Evolutionary conservation across 1,139 yeast species (phyloP), one percentile per base, ranked within the genome.

Genomic region (Oligophagozyma castellii): DNA sequence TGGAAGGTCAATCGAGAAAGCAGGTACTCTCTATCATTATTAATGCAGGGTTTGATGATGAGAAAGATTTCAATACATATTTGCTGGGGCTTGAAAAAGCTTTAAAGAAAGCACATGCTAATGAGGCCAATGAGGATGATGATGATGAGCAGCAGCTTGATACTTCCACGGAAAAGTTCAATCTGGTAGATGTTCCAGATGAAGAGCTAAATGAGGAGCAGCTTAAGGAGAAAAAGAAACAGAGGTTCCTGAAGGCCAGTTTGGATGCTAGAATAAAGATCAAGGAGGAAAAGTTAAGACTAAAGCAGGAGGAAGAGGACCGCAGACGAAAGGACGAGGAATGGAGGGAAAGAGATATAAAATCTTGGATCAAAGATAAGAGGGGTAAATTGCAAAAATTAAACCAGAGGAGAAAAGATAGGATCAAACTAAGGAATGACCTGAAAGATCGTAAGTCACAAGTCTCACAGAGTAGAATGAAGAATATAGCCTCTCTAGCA

Each of bases 381-480:
- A 63, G 94, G 37, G 56, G 57, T 10, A 69, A 71, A 46, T 62
- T 89, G 29, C 68, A 70, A 12, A 61, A 51, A 16, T 55, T 80
- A 7, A 63, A 80, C 16, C 62, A 67, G 26, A 62, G 58, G 30
- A 65, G 75, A 36, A 76, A 73, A 43, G 92, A 80, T 27, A 67
- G 83, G 37, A 61, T 68, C 31, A 74, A 78, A 47, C 58, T 84
- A 36, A 67, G 75, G 40, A 81, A 72, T 35, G 93, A 89, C 27
- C 65, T 89, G 50, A 75, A 73, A 41, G 94, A 86, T 55, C 65
- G 96, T 41, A 84, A 84, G 52, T 83, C 95, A 4, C 71, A 70
- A 35, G 95, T 95, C 13, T 84, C 94, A 2, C 96, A 86, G 55
- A 72, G 76, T 55, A 63, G 96, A 44, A 86, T 89, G 96, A 83